Base-by-base conservation (phyloP, 129 eudicot species). In the Silybum marianum region DNA sequence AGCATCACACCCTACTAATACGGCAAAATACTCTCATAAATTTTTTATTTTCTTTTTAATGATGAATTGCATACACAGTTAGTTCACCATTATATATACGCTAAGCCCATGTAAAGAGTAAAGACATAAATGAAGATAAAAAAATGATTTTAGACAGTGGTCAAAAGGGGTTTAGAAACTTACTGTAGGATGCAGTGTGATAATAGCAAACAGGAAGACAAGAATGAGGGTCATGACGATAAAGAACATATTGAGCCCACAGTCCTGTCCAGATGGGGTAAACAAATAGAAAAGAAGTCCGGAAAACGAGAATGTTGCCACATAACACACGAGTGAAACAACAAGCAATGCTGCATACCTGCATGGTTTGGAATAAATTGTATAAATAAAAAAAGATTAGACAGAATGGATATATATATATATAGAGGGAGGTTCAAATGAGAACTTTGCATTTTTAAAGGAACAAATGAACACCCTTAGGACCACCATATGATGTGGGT, bases 161-260 rank as follows among this genome's bases (percentile, higher is more conserved):
- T 46, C 76, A 51, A 71, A 40, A 69, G 63, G 78, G 87, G 11
- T 40, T 36, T 9, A 75, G 77, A 80, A 44, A 85, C 97, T 89
- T 85, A 95, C 99, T 48, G 95, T 81, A 36, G 99, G 99, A 82
- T 95, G 99, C 39, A 92, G 80, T 1, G 98, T 90, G 80, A 89
- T 90, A 6, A 92, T 58, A 60, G 99, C 97, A 91, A 95, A 95
- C 74, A 82, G 90, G 36, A 95, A 85, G 14, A 90, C 97, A 65
- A 92, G 86, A 28, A 92, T 88, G 73, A 95, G 85, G 44, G 96
- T 90, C 87, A 92, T 85, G 73, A 91, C 95, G 10, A 95, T 92
- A 82, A 95, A 95, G 90, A 95, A 95, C 16, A 90, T 95, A 84
- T 95, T 92, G 69, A 90, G 93, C 46, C 99, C 98, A 80, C 98